Evolutionary conservation across 2,329 filamentous ascomycete species (phyloP).

Genomic region (Tolypocladium paradoxum): DNA sequence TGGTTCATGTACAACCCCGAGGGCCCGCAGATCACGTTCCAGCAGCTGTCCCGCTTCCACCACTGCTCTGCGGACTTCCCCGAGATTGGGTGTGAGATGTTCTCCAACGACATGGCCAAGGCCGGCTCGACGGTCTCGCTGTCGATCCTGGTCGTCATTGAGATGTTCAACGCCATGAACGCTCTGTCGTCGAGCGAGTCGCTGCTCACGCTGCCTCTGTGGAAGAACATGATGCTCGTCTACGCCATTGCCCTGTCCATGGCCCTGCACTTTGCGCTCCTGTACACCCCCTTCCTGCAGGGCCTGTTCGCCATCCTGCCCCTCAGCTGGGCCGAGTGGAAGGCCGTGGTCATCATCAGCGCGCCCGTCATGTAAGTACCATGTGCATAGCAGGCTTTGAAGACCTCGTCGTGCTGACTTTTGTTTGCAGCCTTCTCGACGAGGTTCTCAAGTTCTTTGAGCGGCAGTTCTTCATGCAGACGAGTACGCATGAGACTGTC

Average conservation of each 20-base stretch:
- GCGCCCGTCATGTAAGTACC: slow-evolving; percentile 77
- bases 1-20: slow-evolving; percentile 96
- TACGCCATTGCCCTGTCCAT: slow-evolving; percentile 90
- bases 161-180: slow-evolving; percentile 99
- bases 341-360: slow-evolving; percentile 80
- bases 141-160: slow-evolving; percentile 87
- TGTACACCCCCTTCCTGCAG: slow-evolving; percentile 87
- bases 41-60: slow-evolving; percentile 87
- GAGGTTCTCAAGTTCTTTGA: slow-evolving; percentile 74
- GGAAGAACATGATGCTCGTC: slow-evolving; percentile 97
- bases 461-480: slow-evolving; percentile 52
- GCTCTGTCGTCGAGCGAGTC: slow-evolving; percentile 92
- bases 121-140: slow-evolving; percentile 88
- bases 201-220: slow-evolving; percentile 84
- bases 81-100: slow-evolving; percentile 87
- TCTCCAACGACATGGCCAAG: slow-evolving; percentile 74
- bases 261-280: slow-evolving; percentile 84
- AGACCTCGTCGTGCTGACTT: slow-evolving; percentile 11
- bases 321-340: slow-evolving; percentile 78
- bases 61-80: slow-evolving; percentile 77
- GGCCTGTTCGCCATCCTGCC: slow-evolving; percentile 83
- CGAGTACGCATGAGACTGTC: slow-evolving; percentile 24
- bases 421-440: slow-evolving; percentile 55
- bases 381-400: background rate
- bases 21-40: slow-evolving; percentile 86